phyloP scores from a whole-genome alignment of 2,329 filamentous ascomycete genomes.

The Pseudocercospora musae region DNA sequence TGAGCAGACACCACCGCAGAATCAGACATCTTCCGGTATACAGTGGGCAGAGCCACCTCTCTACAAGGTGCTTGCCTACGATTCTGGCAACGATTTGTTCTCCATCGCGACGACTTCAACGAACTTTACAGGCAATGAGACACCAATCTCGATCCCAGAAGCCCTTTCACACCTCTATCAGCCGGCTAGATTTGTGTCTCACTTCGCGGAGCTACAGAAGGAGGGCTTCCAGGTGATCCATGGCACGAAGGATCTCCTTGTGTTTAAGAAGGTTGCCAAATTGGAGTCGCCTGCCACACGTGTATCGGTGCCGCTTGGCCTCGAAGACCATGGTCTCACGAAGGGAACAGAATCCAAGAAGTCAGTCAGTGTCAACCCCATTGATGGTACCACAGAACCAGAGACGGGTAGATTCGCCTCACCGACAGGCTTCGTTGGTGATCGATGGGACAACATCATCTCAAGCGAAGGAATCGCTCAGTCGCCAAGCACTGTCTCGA shows the following conservation, averaged over 20 bases:
- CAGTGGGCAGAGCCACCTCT: constrained; percentile 37
- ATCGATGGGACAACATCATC: constrained; percentile 50
- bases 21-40: neutral
- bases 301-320: constrained; percentile 4
- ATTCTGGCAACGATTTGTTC: constrained; percentile 57
- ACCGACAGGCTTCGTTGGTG: constrained; percentile 59
- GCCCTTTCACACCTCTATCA: constrained; percentile 60
- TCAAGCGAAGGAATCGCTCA: constrained; percentile 20
- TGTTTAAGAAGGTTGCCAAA: constrained; percentile 61
- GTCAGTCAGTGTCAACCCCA: constrained; percentile 52
- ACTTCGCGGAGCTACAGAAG: constrained; percentile 57
- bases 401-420: constrained; percentile 58
- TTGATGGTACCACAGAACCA: constrained; percentile 45
- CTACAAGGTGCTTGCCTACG: constrained; percentile 67
- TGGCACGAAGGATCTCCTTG: constrained; percentile 59
- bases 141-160: constrained; percentile 56
- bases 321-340: constrained; percentile 26
- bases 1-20: neutral
- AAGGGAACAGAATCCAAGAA: constrained; percentile 13
- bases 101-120: constrained; percentile 56
- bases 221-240: constrained; percentile 67
- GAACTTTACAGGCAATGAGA: constrained; percentile 51
- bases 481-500: constrained; percentile 14
- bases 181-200: constrained; percentile 62
- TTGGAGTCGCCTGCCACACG: constrained; percentile 14